phyloP scores from a whole-genome alignment of 495 filamentous ascomycete genomes.

The Neurospora pannonica region DNA sequence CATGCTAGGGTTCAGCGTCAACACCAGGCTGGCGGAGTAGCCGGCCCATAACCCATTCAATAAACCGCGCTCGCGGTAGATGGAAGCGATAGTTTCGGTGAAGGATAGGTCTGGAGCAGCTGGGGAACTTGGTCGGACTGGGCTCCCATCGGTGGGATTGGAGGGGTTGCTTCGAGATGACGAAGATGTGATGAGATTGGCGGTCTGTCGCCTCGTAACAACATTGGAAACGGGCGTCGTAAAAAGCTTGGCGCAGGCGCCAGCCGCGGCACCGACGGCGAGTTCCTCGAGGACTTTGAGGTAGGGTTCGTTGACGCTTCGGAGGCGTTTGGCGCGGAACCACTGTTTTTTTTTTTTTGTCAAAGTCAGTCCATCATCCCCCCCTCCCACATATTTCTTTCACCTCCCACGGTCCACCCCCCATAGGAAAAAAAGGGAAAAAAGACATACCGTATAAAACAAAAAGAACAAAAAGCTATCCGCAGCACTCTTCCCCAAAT shows the following conservation, averaged over 20 bases:
- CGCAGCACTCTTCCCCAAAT: constrained; percentile 61
- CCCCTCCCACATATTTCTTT: too few relatives aligned
- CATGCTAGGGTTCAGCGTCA: constrained; percentile 79
- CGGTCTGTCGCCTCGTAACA: constrained; percentile 71
- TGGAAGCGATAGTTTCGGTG: constrained; percentile 51
- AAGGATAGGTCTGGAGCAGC: constrained; percentile 28
- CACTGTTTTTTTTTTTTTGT: too few relatives aligned
- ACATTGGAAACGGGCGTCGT: constrained; percentile 80
- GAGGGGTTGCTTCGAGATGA: not conserved
- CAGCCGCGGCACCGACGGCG: constrained; percentile 64
- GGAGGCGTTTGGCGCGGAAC: constrained; percentile 46
- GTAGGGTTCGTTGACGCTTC: constrained; percentile 34
- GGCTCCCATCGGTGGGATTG: not conserved
- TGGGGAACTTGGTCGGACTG: not conserved
- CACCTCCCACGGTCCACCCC: not conserved
- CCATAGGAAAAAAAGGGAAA: constrained; percentile 23
- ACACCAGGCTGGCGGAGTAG: constrained; percentile 68
- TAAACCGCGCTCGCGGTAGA: constrained; percentile 62
- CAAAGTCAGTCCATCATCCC: too few relatives aligned
- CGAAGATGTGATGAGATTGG: constrained; percentile 30
- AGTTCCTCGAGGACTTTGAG: constrained; percentile 66
- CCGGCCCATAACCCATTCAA: constrained; percentile 75
- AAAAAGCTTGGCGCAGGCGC: constrained; percentile 65
- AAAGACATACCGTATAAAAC: constrained; percentile 54
- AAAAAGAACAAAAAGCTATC: constrained; percentile 82